A percentile compares a stretch with the other conserved stretches of the same genome.
Conservation (phyloP, 2,329 filamentous ascomycete species). For the Epichloe coenophiala region DNA sequence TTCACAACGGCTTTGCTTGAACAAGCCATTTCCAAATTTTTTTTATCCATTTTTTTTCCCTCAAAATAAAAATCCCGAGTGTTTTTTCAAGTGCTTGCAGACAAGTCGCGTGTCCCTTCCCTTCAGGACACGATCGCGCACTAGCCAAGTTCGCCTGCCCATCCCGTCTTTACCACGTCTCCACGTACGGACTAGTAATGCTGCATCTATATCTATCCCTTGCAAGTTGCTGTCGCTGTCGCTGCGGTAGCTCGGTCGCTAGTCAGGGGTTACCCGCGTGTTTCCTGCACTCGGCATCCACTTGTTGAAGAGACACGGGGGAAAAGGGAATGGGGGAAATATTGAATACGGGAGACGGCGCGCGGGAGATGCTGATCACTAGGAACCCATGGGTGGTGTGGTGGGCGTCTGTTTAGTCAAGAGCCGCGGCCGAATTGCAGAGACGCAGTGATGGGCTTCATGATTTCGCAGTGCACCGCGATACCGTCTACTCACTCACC, state of each 20-base stretch:
- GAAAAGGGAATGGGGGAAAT: neutral
- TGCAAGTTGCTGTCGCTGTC: neutral
- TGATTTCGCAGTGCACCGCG: too few relatives aligned
- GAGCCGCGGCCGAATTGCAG: too few relatives aligned
- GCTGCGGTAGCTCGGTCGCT: neutral
- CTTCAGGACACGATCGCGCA: neutral
- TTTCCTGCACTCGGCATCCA: neutral
- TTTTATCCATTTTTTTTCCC: too few relatives aligned
- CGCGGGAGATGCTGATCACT: too few relatives aligned
- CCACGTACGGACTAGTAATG: neutral
- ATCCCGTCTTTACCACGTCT: neutral
- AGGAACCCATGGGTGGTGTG: too few relatives aligned
- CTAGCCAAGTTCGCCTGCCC: neutral
- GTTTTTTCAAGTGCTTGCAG: too few relatives aligned
- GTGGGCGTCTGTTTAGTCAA: neutral
- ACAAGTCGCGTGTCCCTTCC: too few relatives aligned
- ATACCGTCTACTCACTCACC: too few relatives aligned
- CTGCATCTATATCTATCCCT: neutral
- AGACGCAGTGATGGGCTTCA: too few relatives aligned
- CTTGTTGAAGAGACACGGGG: neutral
- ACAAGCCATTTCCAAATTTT: too few relatives aligned
- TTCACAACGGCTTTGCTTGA: too few relatives aligned
- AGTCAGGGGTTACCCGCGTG: conserved; percentile 1
- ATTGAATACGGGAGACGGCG: neutral
- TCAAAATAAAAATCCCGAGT: too few relatives aligned